Base-by-base conservation (phyloP, 208 protist genomes). In the Wallacemonas sp. region DNA sequence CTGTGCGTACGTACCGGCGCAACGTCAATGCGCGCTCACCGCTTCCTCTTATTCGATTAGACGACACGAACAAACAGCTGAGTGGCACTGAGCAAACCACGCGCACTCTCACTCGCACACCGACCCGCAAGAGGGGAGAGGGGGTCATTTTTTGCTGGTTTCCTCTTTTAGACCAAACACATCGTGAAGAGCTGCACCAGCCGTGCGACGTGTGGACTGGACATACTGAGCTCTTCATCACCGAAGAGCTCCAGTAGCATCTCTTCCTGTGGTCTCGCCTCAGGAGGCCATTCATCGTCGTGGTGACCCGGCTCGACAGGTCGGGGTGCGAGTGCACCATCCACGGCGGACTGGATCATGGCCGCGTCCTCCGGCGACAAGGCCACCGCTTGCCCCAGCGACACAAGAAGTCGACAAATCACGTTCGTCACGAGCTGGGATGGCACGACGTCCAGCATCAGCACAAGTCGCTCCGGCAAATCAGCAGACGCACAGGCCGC, bases 381-480 rank as follows among this genome's bases (percentile, higher is more conserved):
- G 2, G 61, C 13, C 21, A 66, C 33, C 17, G 54, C 38, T 0
- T 64, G 19, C 9, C 41, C 21, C 42, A 59, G 13, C 33, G 62
- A 15, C 29, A 37, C 38, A 13, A 36, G 61, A 6, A 91, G 55
- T 4, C 87, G 58, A 1, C 52, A 52, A 0, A 44, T 48, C 19
- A 94, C 2, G 8, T 46, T 41, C 0, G 67, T 74, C 9, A 64
- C 72, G 24, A 91, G 45, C 0, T 6, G 1, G 62, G 63, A 82
- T 10, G 79, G 77, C 3, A 80, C 83, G 2, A 94, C 78, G 44
- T 94, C 88, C 9, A 91, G 55, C n/a, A 93, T 39, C 50, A 93
- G 53, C 2, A 89, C 81, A 12, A 93, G 27, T 21, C 78, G 67
- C 53, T 93, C 83, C 10, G 75, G 60, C 39, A 93, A 68, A 21